Evolutionary conservation across 2,329 filamentous ascomycete species (phyloP).

Genomic region (Penicillium sp.): DNA sequence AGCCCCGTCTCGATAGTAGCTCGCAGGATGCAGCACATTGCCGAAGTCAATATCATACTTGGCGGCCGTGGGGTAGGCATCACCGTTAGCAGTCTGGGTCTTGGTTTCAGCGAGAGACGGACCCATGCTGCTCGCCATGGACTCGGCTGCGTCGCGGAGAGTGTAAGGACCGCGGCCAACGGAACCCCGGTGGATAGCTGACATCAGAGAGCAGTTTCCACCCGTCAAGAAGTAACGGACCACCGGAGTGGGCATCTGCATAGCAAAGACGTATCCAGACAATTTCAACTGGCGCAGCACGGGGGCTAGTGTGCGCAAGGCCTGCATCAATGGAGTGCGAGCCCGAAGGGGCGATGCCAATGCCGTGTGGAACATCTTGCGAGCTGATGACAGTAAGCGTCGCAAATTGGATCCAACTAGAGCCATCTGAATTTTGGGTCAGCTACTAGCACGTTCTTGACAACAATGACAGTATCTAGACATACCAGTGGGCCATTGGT

Average conservation of each 20-base stretch:
- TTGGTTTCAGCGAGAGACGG: constrained; percentile 45
- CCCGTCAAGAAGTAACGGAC: constrained; percentile 43
- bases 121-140: constrained; percentile 49
- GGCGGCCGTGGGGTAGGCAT: constrained; percentile 42
- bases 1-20: constrained; percentile 51
- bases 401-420: constrained; percentile 41
- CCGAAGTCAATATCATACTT: constrained; percentile 35
- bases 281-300: constrained; percentile 45
- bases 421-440: too few relatives aligned
- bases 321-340: constrained; percentile 43
- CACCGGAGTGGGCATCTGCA: constrained; percentile 47
- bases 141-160: constrained; percentile 38
- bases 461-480: too few relatives aligned
- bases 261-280: constrained; percentile 53
- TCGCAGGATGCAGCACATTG: constrained; percentile 49
- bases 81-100: constrained; percentile 26
- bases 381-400: constrained; percentile 39
- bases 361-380: constrained; percentile 49
- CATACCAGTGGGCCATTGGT: constrained; percentile 51
- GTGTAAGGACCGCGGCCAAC: constrained; percentile 34
- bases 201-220: constrained; percentile 48
- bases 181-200: constrained; percentile 37
- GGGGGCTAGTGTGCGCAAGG: constrained; percentile 41
- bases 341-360: constrained; percentile 41
- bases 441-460: too few relatives aligned